Base-by-base conservation (phyloP, 2,329 filamentous ascomycete genomes). In the Davidsoniella eucalypti region DNA sequence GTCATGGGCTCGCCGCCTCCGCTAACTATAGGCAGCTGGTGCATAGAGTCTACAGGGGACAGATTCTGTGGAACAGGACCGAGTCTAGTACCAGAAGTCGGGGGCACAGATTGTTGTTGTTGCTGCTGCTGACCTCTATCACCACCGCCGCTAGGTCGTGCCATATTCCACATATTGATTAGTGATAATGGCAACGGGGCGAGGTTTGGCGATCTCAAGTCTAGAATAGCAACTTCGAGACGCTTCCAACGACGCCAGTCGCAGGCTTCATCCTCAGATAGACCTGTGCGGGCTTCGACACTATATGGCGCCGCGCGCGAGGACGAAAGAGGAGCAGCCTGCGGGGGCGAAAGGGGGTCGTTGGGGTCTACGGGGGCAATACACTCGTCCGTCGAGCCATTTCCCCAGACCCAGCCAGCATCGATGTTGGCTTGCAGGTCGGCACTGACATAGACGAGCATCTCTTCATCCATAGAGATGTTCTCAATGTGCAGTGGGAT, bases 171-270 rank as follows among this genome's bases (percentile, higher is more conserved):
- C 40, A 25, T 21, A 43, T 21, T 21, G 9, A 16, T 21, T 3
- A 21, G 40, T 10, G 21, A 52, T 21, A 50, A 37, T 18, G 41
- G 50, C 29, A 44, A 47, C 4, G 44, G 45, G 18, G 38, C 39
- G 51, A 50, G 33, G 12, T 47, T 51, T n/a, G 26, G 44, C 14
- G 39, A 25, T 16, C 29, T 46, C 12, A 54, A 40, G 16, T 54
- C 38, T 7, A 43, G 5, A 21, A 54, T 48, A 44, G 52, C 52
- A 8, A 60, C 69, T 58, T 92, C 82, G 12, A 94, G 68, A 54
- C 76, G 74, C 18, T 78, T 76, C 88, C 88, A 95, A 2, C 84
- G 85, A 47, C 80, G 78, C 85, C 86, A 93, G 44, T 84, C 80
- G 49, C 72, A 69, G 42, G 69, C 67, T 56, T 80, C 76, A 9